phyloP scores from a whole-genome alignment of 2,329 filamentous ascomycete species.

The Chrysoporthe puriensis region DNA sequence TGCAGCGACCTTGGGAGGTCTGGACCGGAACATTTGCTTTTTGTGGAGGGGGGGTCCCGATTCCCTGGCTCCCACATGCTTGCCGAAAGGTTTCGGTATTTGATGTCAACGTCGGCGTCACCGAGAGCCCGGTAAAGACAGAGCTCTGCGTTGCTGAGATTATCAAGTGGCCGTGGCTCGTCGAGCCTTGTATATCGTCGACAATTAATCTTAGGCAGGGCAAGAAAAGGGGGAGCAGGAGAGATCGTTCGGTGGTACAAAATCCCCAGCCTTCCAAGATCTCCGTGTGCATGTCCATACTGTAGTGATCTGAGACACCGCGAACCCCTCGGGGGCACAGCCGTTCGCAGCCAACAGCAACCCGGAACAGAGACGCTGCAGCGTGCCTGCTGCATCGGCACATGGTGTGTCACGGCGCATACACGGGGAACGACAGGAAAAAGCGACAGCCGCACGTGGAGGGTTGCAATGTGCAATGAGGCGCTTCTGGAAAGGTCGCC shows the following conservation, averaged over 20 bases:
- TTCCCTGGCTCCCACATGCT: background rate
- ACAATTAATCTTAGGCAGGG: background rate
- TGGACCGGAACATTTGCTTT: slow-evolving; percentile 3
- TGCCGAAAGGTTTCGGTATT: background rate
- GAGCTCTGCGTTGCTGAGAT: background rate
- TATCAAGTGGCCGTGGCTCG: background rate
- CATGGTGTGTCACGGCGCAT: background rate
- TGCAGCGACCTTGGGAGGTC: background rate
- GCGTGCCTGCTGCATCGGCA: background rate
- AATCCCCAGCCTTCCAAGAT: too few relatives aligned
- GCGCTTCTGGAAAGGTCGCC: slow-evolving; percentile 15
- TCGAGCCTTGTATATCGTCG: background rate
- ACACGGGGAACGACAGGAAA: background rate
- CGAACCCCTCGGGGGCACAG: background rate
- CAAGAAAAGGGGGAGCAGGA: background rate
- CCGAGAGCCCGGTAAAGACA: background rate
- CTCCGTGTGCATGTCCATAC: background rate
- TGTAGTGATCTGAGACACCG: background rate
- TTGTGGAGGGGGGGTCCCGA: background rate
- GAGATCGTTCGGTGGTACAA: background rate
- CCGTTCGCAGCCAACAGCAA: background rate
- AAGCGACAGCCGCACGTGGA: background rate
- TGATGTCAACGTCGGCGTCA: background rate
- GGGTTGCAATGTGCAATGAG: background rate
- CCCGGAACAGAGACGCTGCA: background rate